A percentile compares a stretch with the other conserved stretches of the same genome.
Conservation (phyloP, 306 rosid genomes). For the Betula pendula region DNA sequence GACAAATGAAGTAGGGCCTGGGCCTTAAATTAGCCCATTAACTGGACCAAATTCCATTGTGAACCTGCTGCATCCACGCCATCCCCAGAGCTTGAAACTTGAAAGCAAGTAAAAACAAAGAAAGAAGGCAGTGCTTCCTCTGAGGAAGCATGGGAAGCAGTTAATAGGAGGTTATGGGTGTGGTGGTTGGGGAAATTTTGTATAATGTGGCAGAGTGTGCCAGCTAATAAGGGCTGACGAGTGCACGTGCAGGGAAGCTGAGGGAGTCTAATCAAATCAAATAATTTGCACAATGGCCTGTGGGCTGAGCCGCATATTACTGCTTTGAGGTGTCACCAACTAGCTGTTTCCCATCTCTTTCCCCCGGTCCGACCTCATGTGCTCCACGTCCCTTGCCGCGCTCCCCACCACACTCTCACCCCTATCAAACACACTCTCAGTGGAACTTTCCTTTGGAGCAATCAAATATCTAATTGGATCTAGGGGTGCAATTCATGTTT, state of each 20-base stretch:
- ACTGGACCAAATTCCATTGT: no score
- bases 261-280: constrained; percentile 50
- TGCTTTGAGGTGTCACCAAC: constrained; percentile 39
- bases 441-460: no score
- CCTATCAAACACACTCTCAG: no score
- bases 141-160: constrained; percentile 74
- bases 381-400: constrained; percentile 5
- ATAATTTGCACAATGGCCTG: no score
- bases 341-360: constrained; percentile 4
- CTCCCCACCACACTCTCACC: neutral
- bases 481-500: no score
- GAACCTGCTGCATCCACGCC: no score
- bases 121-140: constrained; percentile 49
- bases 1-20: neutral
- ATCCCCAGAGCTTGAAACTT: no score
- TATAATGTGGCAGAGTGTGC: constrained; percentile 30
- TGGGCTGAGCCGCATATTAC: constrained; percentile 23
- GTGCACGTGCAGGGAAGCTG: constrained; percentile 48
- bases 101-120: no score
- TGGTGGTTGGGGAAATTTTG: constrained; percentile 35
- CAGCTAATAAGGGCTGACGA: constrained; percentile 57
- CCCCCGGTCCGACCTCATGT: constrained; percentile 43
- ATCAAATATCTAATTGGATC: no score
- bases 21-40: neutral
- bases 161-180: constrained; percentile 55